Evolutionary conservation across 208 protist genomes (phyloP).

Genomic region (Herpetomonas samuelpessoai): DNA sequence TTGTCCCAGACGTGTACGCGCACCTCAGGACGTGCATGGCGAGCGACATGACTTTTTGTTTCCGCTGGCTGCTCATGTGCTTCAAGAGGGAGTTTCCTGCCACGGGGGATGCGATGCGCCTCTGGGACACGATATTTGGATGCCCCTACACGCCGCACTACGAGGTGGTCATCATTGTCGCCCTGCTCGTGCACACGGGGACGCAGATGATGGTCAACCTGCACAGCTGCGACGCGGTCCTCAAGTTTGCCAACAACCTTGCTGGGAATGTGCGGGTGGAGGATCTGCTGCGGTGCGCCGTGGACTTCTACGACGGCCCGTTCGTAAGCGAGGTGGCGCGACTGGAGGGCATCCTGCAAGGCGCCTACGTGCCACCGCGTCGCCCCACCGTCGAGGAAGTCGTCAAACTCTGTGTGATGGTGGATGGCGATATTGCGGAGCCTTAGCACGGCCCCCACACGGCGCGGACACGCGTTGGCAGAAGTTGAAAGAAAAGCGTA

Average conservation of each 20-base stretch:
- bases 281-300: conserved; percentile 47
- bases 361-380: neutral
- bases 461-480: too few species aligned
- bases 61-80: conserved; percentile 82
- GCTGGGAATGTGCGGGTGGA: conserved; percentile 33
- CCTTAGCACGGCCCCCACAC: too few species aligned
- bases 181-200: conserved; percentile 42
- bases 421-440: conserved; percentile 13
- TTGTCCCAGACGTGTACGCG: conserved; percentile 55
- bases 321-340: conserved; percentile 22
- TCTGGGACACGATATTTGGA: conserved; percentile 86
- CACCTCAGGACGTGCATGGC: conserved; percentile 45
- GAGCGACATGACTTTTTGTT: conserved; percentile 84
- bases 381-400: conserved; percentile 37
- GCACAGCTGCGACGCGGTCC: conserved; percentile 47
- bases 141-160: conserved; percentile 62
- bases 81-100: conserved; percentile 83
- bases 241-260: conserved; percentile 65
- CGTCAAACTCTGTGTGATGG: conserved; percentile 24
- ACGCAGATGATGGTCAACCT: conserved; percentile 49
- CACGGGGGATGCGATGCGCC: conserved; percentile 54
- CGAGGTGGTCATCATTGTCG: conserved; percentile 69
- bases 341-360: conserved; percentile 18
- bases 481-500: too few species aligned
- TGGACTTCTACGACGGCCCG: conserved; percentile 66